Conservation (phyloP, 352 stramenopile species). For the Globisporangium megalacanthum region DNA sequence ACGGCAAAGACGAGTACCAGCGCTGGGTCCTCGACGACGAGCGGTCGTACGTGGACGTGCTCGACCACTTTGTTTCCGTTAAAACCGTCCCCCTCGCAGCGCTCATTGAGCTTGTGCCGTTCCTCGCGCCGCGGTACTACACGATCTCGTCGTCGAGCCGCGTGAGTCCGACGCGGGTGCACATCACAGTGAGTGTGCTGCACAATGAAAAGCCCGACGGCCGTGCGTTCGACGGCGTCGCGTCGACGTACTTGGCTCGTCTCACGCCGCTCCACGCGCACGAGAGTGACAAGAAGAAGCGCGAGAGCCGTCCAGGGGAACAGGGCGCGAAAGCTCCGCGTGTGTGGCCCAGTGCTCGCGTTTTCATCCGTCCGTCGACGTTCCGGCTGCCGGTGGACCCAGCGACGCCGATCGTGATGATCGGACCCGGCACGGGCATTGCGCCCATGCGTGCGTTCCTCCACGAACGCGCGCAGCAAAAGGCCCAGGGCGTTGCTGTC, state of each 20-base stretch:
- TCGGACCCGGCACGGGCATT: conserved; percentile 96
- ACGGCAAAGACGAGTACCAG: conserved; percentile 94
- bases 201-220: conserved; percentile 67
- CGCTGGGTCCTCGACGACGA: conserved; percentile 89
- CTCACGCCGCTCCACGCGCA: conserved; percentile 42
- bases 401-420: conserved; percentile 90
- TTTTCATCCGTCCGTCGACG: conserved; percentile 93
- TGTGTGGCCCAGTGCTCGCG: conserved; percentile 68
- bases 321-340: conserved; percentile 63
- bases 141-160: conserved; percentile 96
- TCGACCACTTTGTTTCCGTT: conserved; percentile 76
- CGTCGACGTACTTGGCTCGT: conserved; percentile 88
- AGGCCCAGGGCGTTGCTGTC: conserved; percentile 43
- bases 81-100: conserved; percentile 60
- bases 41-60: conserved; percentile 88
- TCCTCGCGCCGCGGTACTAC: conserved; percentile 95
- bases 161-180: conserved; percentile 88
- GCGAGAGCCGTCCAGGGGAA: conserved; percentile 61
- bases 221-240: conserved; percentile 91
- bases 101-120: conserved; percentile 91
- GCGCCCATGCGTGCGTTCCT: conserved; percentile 96
- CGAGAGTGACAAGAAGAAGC: conserved; percentile 46
- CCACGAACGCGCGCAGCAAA: conserved; percentile 89
- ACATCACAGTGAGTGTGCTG: conserved; percentile 94
- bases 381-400: conserved; percentile 91